Evolutionary conservation across 1,139 yeast genomes (phyloP).

Genomic region (Arxiozyma bovina): DNA sequence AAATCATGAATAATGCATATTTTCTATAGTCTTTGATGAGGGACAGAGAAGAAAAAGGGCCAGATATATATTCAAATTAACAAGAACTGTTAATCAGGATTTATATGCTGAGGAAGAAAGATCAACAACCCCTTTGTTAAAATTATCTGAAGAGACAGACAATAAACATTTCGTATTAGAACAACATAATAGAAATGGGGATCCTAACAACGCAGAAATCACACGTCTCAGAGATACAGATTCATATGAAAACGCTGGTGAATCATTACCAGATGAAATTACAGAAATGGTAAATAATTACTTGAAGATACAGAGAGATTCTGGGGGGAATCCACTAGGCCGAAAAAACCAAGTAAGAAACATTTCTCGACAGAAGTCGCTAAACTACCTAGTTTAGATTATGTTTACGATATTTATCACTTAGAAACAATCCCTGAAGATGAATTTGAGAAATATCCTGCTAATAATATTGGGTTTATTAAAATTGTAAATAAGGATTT

Average conservation of each 20-base stretch:
- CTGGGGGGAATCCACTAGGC: conserved; percentile 8
- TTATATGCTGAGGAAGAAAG: conserved; percentile 16
- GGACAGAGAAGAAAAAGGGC: conserved; percentile 32
- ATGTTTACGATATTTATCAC: conserved; percentile 84
- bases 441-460: conserved; percentile 34
- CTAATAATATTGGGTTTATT: conserved; percentile 51
- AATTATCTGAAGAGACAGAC: conserved; percentile 19
- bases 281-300: conserved; percentile 60
- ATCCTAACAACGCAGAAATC: conserved; percentile 4
- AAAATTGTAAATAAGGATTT: conserved; percentile 61
- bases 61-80: conserved; percentile 28
- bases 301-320: conserved; percentile 32
- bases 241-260: not conserved
- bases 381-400: conserved; percentile 45
- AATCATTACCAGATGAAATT: conserved; percentile 46
- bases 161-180: conserved; percentile 28
- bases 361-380: conserved; percentile 17
- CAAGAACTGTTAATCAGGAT: conserved; percentile 28
- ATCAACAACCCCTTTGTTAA: conserved; percentile 22
- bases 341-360: conserved; percentile 24
- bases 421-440: conserved; percentile 45
- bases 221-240: not conserved
- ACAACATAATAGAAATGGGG: conserved; percentile 15
- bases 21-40: conserved; percentile 32
- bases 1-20: not conserved